Evolutionary conservation across 345 rosid genomes (phyloP).

Genomic region (Clarkia xantiana): DNA sequence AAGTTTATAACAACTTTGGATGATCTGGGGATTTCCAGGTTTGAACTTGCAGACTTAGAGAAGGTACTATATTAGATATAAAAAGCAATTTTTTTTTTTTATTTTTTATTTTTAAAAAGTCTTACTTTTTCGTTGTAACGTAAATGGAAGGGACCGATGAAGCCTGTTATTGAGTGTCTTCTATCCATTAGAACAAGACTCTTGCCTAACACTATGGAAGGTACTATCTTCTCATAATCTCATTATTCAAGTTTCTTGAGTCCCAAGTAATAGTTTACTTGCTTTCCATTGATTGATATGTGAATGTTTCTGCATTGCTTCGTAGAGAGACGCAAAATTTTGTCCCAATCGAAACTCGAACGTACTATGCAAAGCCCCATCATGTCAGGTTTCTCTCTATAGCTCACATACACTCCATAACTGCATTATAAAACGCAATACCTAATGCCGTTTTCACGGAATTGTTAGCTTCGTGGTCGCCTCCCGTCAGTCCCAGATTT

Average conservation of each 20-base stretch:
- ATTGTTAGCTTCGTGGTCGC: slow-evolving; percentile 35
- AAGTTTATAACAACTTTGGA: slow-evolving; percentile 51
- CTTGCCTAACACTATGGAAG: slow-evolving; percentile 12
- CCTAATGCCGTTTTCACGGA: slow-evolving; percentile 18
- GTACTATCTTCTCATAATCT: slow-evolving; percentile 4
- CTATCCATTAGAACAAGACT: slow-evolving; percentile 21
- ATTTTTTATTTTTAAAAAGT: no score
- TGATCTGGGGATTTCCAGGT: slow-evolving; percentile 49
- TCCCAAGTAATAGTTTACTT: not conserved
- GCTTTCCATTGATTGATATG: slow-evolving; percentile 5
- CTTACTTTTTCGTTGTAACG: no score
- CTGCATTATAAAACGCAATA: no score
- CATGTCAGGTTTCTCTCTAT: slow-evolving; percentile 25
- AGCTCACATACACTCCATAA: not conserved
- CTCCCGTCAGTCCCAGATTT: slow-evolving; percentile 61
- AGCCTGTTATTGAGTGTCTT: slow-evolving; percentile 37
- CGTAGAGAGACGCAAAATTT: slow-evolving; percentile 27
- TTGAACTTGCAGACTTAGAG: slow-evolving; percentile 54
- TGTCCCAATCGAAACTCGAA: slow-evolving; percentile 38
- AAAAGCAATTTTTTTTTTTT: not conserved
- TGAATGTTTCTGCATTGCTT: slow-evolving; percentile 15
- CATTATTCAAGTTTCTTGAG: not conserved
- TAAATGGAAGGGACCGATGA: slow-evolving; percentile 39
- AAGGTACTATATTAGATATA: slow-evolving; percentile 34
- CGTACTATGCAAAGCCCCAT: slow-evolving; percentile 28